Percentiles rank a stretch among this genome's conserved stretches.
These are phyloP conservation scores for Astrothelium macrocarpum DNA, from an alignment of 495 filamentous ascomycete species.

Conservation along the genomic window DNA sequence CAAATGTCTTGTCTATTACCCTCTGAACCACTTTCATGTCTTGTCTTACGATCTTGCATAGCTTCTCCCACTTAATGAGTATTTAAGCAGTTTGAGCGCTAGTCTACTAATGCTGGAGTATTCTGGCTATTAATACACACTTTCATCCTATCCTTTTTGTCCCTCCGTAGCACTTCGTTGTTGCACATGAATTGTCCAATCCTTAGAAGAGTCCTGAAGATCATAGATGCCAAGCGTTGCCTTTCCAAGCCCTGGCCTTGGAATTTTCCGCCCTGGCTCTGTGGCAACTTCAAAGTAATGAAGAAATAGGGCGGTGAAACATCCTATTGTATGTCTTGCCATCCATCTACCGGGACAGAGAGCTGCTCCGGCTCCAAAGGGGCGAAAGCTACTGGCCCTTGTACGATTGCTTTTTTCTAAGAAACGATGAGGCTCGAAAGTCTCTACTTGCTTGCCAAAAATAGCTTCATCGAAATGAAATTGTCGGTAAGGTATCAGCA, in stretches of 20 bases:
- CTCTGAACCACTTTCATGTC: too few relatives aligned
- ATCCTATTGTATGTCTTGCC: not conserved
- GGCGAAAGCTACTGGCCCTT: not conserved
- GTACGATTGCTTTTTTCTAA: not conserved
- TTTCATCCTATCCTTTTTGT: too few relatives aligned
- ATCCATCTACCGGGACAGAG: not conserved
- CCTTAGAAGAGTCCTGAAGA: too few relatives aligned
- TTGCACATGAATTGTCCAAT: too few relatives aligned
- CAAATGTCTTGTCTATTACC: too few relatives aligned
- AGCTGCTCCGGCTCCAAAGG: not conserved
- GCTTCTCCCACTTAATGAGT: too few relatives aligned
- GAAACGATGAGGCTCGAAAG: constrained; percentile 21
- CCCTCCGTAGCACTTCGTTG: too few relatives aligned
- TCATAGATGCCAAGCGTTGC: too few relatives aligned
- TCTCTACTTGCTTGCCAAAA: not conserved
- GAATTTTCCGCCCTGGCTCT: not conserved
- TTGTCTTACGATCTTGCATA: too few relatives aligned
- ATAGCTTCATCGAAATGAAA: not conserved
- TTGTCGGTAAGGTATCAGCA: not conserved
- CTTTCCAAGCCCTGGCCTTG: not conserved
- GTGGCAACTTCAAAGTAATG: not conserved
- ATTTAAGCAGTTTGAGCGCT: too few relatives aligned
- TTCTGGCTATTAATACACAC: too few relatives aligned
- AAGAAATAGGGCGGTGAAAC: not conserved
- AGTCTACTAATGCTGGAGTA: too few relatives aligned